phyloP scores from a whole-genome alignment of 345 rosid genomes.

The Cochlearia excelsa region DNA sequence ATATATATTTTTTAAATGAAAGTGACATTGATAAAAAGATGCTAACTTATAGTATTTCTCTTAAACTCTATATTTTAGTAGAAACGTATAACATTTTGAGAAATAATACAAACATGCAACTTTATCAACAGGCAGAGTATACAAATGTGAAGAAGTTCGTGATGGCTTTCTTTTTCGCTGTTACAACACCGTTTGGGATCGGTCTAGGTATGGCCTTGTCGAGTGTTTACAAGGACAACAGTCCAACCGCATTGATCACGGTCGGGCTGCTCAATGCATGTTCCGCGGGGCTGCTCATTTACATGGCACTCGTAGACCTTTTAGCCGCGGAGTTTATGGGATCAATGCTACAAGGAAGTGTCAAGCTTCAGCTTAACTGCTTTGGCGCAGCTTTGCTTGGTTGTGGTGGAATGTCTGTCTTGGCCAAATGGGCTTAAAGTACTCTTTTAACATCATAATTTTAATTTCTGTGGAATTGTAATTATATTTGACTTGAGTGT shows the following conservation, averaged over 20 bases:
- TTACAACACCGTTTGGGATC: slow-evolving; percentile 62
- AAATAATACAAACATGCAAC: background rate
- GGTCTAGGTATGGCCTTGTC: slow-evolving; percentile 57
- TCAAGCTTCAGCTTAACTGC: slow-evolving; percentile 56
- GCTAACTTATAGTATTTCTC: background rate
- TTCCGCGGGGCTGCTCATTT: slow-evolving; percentile 62
- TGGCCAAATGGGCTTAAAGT: slow-evolving; percentile 62
- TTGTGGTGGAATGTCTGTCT: slow-evolving; percentile 67
- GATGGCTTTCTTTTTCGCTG: slow-evolving; percentile 65
- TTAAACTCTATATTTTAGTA: background rate
- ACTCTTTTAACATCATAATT: background rate
- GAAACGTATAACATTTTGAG: background rate
- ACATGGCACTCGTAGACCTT: slow-evolving; percentile 79
- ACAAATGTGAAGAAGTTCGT: slow-evolving; percentile 37
- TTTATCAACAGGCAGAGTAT: slow-evolving; percentile 50
- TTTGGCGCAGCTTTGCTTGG: slow-evolving; percentile 55
- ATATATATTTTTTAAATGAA: background rate
- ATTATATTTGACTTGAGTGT: background rate
- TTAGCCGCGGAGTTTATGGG: slow-evolving; percentile 65
- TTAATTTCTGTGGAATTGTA: slow-evolving; percentile 1
- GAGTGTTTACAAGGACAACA: slow-evolving; percentile 46
- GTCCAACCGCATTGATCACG: slow-evolving; percentile 57
- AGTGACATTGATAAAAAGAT: background rate
- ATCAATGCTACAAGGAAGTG: slow-evolving; percentile 52
- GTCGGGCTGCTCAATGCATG: slow-evolving; percentile 67